Base-by-base conservation (phyloP, 2,329 filamentous ascomycete species). In the Fusarium devonianum region DNA sequence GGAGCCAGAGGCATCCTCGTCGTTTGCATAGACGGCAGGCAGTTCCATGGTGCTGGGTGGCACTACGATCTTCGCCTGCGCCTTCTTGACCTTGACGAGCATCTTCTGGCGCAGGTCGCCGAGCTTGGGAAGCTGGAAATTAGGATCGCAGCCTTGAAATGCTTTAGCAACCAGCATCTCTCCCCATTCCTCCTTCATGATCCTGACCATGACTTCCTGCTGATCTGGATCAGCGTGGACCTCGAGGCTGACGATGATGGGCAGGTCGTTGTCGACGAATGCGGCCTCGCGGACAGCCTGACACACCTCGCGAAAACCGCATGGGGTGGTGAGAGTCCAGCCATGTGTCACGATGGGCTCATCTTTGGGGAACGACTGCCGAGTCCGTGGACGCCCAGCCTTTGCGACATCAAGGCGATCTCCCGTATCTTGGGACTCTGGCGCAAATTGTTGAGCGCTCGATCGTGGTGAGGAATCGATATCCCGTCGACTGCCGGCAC, bases 161-260 rank as follows among this genome's bases (percentile, higher is more conserved):
- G 74, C 74, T 42, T 73, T 64, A 16, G 90, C 86, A 9, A 97
- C 78, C 5, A 97, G 78, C 63, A 88, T 74, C 0, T 83, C 86
- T 29, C 81, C 82, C 92, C 92, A 99, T 57, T 90, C 88, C 60
- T 96, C 85, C 58, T 86, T 86, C 88, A 99, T 97, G 56, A 97
- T 96, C 46, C 89, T 83, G 9, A 96, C 92, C 90, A 97, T 97
- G 39, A 89, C 81, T 57, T 91, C 85, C 71, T 99, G 94, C 71
- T 97, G 93, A 42, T 89, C 84, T 2, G 81, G 75, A 53, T 87
- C 84, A 11, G 91, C 88, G 70, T 97, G 93, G 0, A 97, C 90
- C 71, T 99, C 94, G 5, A 97, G 79, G 69, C 92, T 96, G 58
- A 97, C 84, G 49, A 97, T 95, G 28, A 99, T 77, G 1, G 94